Conservation (phyloP, 2,329 filamentous ascomycete genomes). For the Colletotrichum shisoi region DNA sequence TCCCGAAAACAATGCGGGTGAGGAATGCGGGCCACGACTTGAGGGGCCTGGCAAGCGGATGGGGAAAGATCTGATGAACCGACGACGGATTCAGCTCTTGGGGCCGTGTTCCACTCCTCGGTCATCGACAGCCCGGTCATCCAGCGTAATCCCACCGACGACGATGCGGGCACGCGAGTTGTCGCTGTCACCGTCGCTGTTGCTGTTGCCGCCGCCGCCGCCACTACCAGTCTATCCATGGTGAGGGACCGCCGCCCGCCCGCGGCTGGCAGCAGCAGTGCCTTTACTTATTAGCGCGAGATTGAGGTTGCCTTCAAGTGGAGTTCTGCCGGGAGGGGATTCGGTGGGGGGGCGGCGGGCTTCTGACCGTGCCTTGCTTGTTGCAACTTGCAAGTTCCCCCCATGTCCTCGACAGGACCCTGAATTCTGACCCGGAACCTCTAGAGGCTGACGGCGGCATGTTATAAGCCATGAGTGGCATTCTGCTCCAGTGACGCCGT, state of each 20-base stretch:
- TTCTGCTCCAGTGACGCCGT: conserved; percentile 24
- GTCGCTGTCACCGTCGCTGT: conserved; percentile 22
- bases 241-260: conserved; percentile 24
- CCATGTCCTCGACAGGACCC: conserved; percentile 36
- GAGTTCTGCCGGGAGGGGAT: conserved; percentile 37
- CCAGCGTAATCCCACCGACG: conserved; percentile 19
- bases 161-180: conserved; percentile 34
- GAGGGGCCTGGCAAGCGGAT: conserved; percentile 30
- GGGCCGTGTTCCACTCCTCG: conserved; percentile 2
- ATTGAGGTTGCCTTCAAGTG: conserved; percentile 21
- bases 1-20: conserved; percentile 17
- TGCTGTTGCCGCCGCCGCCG: conserved; percentile 21
- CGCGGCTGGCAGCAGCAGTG: conserved; percentile 26
- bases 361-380: conserved; percentile 36
- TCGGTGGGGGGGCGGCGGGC: conserved; percentile 23
- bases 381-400: conserved; percentile 36
- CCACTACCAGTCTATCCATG: conserved; percentile 14
- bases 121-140: conserved; percentile 8
- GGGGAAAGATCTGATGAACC: conserved; percentile 35
- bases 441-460: conserved; percentile 27
- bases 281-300: conserved; percentile 27
- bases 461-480: conserved; percentile 14
- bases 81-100: conserved; percentile 20
- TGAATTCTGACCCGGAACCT: conserved; percentile 26
- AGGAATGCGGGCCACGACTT: conserved; percentile 18